Base-by-base conservation (phyloP, 352 stramenopile species). In the Pythium plurisporium region DNA sequence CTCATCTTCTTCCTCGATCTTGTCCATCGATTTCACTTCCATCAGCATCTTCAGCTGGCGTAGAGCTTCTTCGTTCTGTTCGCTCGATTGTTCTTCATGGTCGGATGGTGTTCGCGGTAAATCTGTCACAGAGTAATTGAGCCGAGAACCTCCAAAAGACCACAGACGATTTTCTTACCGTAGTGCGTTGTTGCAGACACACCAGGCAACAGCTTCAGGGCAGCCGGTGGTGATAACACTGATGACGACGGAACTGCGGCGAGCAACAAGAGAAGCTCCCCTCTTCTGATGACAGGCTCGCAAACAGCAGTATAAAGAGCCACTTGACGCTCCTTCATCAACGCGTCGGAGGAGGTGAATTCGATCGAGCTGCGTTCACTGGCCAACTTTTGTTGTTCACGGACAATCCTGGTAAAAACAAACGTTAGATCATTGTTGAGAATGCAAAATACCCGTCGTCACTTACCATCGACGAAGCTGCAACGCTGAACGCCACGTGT, bases 351-450 rank as follows among this genome's bases (percentile, higher is more conserved):
- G 8, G 12, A 17, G 19, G 15, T 26, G n/a, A 44, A 10, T 6
- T 65, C 57, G 2, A n/a, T 10, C 11, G 36, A 9, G 14, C 52
- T 50, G 33, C 29, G 55, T 41, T 70, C 63, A 31, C 63, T 66
- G 38, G 86, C 86, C 19, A 91, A 53, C 40, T 94, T 95, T 48
- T 95, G 86, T 40, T 95, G 86, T 51, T 95, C 86, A 50, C 84
- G 69, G 20, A 95, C 86, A 62, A 95, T 94, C 85, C 84, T 92
- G 51, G 15, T 15, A 34, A 53, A 33, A 10, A 49, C 42, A 31
- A 52, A 23, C 11, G 19, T 22, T 14, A 45, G 12, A 5, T 19
- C 7, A 10, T 12, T 14, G 23, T 1, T 41, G 36, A 43, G 15
- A 30, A 33, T 25, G 6, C 5, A 8, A 37, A 12, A 10, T n/a